These are phyloP conservation scores for Aspergillus asperescens DNA, from an alignment of 495 filamentous ascomycete species.

Conservation along the genomic window DNA sequence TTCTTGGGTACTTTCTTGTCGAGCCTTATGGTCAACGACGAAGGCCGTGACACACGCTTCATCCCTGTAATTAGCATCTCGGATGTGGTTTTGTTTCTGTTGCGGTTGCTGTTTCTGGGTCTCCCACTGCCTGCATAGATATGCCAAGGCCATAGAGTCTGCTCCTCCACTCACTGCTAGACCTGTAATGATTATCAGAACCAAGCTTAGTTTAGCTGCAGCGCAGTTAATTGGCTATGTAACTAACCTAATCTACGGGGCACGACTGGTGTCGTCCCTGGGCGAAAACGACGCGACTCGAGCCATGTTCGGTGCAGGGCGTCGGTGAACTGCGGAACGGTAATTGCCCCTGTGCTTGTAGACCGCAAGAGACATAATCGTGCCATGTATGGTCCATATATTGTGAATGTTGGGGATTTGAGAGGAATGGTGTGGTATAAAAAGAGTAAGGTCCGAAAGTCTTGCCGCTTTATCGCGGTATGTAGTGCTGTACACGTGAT, in stretches of 20 bases:
- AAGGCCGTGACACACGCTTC: constrained; percentile 51
- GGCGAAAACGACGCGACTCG: constrained; percentile 25
- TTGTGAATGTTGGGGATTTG: neutral
- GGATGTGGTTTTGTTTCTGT: neutral
- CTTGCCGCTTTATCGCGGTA: constrained; percentile 1
- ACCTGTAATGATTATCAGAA: constrained; percentile 41
- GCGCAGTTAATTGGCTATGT: neutral
- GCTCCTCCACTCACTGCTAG: constrained; percentile 89
- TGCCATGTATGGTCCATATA: constrained; percentile 14
- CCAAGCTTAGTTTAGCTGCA: neutral
- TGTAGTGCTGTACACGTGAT: neutral
- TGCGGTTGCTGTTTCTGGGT: neutral
- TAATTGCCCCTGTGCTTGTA: constrained; percentile 35
- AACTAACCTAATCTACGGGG: constrained; percentile 18
- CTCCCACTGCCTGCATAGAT: constrained; percentile 55
- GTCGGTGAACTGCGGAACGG: constrained; percentile 46
- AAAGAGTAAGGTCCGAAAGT: neutral
- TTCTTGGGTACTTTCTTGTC: constrained; percentile 63
- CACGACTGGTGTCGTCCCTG: constrained; percentile 11
- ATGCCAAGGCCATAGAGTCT: constrained; percentile 91
- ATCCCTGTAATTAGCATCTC: constrained; percentile 12
- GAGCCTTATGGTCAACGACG: constrained; percentile 73
- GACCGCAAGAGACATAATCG: constrained; percentile 7
- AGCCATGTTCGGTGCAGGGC: constrained; percentile 47
- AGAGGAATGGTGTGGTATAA: neutral